phyloP scores from a whole-genome alignment of 148 eudicot species.

The Chenopodium berlandieri region DNA sequence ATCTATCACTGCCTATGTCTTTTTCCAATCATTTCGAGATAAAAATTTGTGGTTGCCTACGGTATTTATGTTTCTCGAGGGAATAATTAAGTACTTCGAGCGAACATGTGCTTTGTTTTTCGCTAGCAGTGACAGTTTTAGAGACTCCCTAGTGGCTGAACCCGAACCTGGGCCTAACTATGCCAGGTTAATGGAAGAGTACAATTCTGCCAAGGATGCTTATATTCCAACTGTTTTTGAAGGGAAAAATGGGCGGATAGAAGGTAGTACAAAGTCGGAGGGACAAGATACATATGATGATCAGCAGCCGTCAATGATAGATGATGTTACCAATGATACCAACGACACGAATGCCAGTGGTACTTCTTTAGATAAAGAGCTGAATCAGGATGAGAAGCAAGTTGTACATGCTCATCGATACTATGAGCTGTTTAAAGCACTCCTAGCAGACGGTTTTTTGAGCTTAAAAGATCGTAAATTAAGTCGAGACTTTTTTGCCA shows the following conservation, averaged over 20 bases:
- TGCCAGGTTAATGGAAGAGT: slow-evolving; percentile 16
- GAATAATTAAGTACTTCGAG: neutral
- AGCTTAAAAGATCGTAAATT: slow-evolving; percentile 23
- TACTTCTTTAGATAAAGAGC: too few relatives aligned
- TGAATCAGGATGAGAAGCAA: too few relatives aligned
- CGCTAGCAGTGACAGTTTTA: neutral
- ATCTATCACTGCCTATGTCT: neutral
- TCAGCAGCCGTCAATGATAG: neutral
- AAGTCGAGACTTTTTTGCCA: slow-evolving; percentile 26
- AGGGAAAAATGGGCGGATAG: slow-evolving; percentile 14
- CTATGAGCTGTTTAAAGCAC: slow-evolving; percentile 28
- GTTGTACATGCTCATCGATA: slow-evolving; percentile 15
- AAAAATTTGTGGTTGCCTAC: neutral
- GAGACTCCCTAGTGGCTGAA: neutral
- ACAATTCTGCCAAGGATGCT: neutral
- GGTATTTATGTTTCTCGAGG: neutral
- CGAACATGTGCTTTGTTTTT: slow-evolving; percentile 1
- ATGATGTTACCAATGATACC: too few relatives aligned
- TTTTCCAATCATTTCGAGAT: neutral
- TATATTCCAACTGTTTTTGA: neutral
- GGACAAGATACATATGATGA: neutral
- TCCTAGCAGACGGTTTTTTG: slow-evolving; percentile 32
- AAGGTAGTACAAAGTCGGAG: neutral
- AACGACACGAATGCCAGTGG: too few relatives aligned
- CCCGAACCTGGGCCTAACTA: slow-evolving; percentile 6